These are phyloP conservation scores for Puccinia brachypodii DNA, from an alignment of 1,284 basidiomycete genomes.

Conservation along the genomic window DNA sequence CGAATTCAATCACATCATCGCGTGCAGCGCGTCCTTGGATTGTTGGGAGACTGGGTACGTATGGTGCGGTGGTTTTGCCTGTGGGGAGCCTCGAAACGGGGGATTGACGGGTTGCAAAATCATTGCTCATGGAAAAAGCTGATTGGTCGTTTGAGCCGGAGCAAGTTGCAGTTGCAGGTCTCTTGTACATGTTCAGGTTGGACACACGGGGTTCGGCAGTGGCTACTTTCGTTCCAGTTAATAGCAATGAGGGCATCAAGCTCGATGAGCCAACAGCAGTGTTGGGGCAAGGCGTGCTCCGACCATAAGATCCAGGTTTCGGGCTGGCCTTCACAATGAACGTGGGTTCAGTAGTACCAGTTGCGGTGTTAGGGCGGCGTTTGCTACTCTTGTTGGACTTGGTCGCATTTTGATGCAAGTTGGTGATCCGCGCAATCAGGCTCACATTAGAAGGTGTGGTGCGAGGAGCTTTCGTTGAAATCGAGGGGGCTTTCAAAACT, in stretches of 20 bases:
- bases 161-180: constrained; percentile 32
- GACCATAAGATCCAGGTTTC: background rate
- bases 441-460: background rate
- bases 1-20: background rate
- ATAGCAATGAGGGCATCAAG: background rate
- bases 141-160: background rate
- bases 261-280: background rate
- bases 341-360: constrained; percentile 13
- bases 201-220: constrained; percentile 10
- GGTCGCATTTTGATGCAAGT: background rate
- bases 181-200: background rate
- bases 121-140: background rate
- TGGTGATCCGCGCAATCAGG: constrained; percentile 25
- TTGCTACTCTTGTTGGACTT: constrained; percentile 13
- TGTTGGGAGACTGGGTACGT: background rate
- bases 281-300: background rate
- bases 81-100: background rate
- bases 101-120: background rate
- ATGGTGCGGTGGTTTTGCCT: background rate
- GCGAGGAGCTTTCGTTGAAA: background rate
- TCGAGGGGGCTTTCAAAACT: background rate
- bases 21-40: background rate
- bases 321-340: background rate
- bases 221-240: background rate
- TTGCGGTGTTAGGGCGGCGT: constrained; percentile 35